Conservation (phyloP, 768 basidiomycete genomes). For the Sistotremastrum niveocremeum region DNA sequence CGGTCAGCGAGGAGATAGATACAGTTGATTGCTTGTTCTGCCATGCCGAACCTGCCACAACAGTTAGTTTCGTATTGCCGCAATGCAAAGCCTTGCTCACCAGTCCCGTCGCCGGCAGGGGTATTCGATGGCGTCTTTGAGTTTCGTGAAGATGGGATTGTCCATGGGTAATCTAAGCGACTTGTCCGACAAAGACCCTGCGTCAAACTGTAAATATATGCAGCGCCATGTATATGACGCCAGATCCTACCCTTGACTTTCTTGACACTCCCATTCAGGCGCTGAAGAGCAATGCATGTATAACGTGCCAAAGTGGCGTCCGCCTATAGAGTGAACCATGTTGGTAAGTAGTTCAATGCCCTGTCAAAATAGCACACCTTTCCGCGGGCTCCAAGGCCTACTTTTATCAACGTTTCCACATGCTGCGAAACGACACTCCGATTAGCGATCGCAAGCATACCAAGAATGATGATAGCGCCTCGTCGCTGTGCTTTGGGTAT, state of each 20-base stretch:
- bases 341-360: neutral
- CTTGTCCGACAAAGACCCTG: conserved; percentile 81
- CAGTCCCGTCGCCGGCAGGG: conserved; percentile 81
- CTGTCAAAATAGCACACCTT: conserved; percentile 36
- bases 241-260: conserved; percentile 74
- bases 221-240: neutral
- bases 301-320: conserved; percentile 87
- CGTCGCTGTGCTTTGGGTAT: conserved; percentile 79
- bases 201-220: neutral
- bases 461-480: conserved; percentile 91
- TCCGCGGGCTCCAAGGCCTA: conserved; percentile 75
- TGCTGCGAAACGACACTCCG: conserved; percentile 65
- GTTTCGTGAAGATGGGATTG: conserved; percentile 68
- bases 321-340: conserved; percentile 28
- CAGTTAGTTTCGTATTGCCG: neutral
- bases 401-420: conserved; percentile 71
- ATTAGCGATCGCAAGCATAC: conserved; percentile 87
- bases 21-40: conserved; percentile 94
- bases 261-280: conserved; percentile 88
- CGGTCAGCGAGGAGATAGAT: conserved; percentile 91
- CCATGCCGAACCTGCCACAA: conserved; percentile 57
- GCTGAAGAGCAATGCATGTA: conserved; percentile 85
- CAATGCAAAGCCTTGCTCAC: conserved; percentile 18
- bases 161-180: conserved; percentile 80
- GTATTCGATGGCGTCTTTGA: conserved; percentile 68